These are phyloP conservation scores for Auricularia sp. DNA, from an alignment of 768 basidiomycete species.

Conservation along the genomic window DNA sequence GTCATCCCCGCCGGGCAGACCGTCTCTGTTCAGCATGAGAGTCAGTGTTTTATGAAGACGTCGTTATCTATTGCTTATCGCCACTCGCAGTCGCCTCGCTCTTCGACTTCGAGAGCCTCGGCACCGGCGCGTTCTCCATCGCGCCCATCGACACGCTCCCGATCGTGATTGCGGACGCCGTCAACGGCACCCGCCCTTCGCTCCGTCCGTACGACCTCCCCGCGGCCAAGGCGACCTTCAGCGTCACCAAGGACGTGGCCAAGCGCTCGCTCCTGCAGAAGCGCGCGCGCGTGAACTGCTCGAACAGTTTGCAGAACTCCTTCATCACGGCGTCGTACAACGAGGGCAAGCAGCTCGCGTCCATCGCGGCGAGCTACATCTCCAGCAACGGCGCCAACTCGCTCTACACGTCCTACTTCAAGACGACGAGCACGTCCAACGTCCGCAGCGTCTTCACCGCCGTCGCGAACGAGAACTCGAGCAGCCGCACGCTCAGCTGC, in stretches of 20 bases:
- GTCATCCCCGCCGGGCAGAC: slow-evolving; percentile 31
- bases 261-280: slow-evolving; percentile 25
- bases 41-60: slow-evolving; percentile 13
- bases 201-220: slow-evolving; percentile 18
- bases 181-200: not conserved
- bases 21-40: slow-evolving; percentile 29
- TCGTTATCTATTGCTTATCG: not conserved
- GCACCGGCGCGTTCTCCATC: slow-evolving; percentile 31
- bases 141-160: slow-evolving; percentile 30
- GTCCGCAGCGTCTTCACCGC: slow-evolving; percentile 26
- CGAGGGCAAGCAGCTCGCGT: slow-evolving; percentile 32
- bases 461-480: slow-evolving; percentile 32
- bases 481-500: slow-evolving; percentile 33
- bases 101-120: slow-evolving; percentile 32
- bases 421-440: slow-evolving; percentile 22
- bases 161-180: slow-evolving; percentile 16
- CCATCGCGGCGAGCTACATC: slow-evolving; percentile 25
- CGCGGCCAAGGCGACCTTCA: slow-evolving; percentile 22
- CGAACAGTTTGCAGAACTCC: slow-evolving; percentile 21
- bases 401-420: slow-evolving; percentile 33
- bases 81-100: slow-evolving; percentile 26
- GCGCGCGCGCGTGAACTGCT: slow-evolving; percentile 32
- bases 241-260: slow-evolving; percentile 26
- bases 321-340: slow-evolving; percentile 35
- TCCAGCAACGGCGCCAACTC: slow-evolving; percentile 27